A percentile compares a stretch with the other conserved stretches of the same genome.
Conservation (phyloP, 371 early-diverging fungal species). For the Circinella umbellata region DNA sequence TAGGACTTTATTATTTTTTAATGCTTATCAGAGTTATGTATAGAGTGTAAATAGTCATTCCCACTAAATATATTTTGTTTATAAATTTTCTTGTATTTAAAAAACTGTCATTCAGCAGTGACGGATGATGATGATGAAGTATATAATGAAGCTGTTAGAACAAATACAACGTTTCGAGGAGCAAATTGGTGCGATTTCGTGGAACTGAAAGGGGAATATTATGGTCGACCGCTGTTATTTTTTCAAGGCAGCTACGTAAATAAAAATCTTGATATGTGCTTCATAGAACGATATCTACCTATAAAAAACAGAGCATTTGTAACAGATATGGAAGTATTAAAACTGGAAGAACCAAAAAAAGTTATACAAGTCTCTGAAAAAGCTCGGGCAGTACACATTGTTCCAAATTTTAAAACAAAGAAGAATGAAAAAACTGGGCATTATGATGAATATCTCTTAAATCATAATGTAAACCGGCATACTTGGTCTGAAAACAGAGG, state of each 20-base stretch:
- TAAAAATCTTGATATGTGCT: neutral
- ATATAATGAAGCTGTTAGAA: neutral
- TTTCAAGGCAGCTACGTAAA: neutral
- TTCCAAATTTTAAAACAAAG: neutral
- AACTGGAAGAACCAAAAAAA: neutral
- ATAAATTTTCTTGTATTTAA: neutral
- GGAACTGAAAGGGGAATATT: neutral
- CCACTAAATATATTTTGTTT: neutral
- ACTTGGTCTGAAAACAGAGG: conserved; percentile 1
- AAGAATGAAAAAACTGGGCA: neutral
- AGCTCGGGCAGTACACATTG: neutral
- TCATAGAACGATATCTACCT: neutral
- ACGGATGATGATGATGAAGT: neutral
- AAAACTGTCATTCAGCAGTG: neutral
- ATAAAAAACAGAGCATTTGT: neutral
- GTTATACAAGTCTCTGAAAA: neutral
- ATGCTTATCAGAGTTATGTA: neutral
- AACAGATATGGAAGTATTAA: neutral
- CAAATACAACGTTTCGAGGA: neutral
- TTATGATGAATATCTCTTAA: neutral
- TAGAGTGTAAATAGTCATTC: no score
- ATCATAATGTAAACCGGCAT: neutral
- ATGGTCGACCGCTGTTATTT: neutral
- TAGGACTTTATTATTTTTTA: no score
- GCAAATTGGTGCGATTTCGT: neutral